Conservation (phyloP, 2,329 filamentous ascomycete genomes). For the Beauveria bassiana region DNA sequence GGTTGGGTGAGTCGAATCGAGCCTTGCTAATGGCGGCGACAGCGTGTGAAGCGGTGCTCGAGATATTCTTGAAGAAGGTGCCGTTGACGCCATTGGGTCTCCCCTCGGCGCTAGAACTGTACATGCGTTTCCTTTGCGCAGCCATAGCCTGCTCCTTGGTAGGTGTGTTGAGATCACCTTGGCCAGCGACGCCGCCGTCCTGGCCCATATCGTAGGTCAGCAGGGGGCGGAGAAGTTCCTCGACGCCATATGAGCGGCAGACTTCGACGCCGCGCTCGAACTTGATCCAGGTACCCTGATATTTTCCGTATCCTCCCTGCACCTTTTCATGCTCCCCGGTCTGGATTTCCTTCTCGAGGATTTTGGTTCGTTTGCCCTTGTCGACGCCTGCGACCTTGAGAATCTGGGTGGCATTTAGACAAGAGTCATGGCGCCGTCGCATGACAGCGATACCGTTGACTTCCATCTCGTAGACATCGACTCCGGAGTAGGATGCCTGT, state of each 20-base stretch:
- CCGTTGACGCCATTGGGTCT: conserved; percentile 62
- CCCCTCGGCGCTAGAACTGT: conserved; percentile 61
- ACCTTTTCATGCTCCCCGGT: conserved; percentile 97
- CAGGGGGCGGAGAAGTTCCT: conserved; percentile 66
- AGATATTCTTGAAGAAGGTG: conserved; percentile 97
- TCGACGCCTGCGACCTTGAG: conserved; percentile 95
- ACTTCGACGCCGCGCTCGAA: conserved; percentile 90
- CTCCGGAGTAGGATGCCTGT: conserved; percentile 84
- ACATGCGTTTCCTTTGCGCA: conserved; percentile 84
- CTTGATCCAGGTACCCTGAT: conserved; percentile 97
- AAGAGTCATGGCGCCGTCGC: conserved; percentile 89
- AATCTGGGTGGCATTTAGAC: conserved; percentile 97
- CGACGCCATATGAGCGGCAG: conserved; percentile 71
- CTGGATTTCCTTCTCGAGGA: conserved; percentile 94
- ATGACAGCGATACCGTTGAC: conserved; percentile 90
- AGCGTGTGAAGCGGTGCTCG: conserved; percentile 82
- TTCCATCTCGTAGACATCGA: conserved; percentile 98
- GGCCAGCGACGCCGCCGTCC: conserved; percentile 63
- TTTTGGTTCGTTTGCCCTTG: conserved; percentile 96
- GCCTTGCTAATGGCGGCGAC: conserved; percentile 97
- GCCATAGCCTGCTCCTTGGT: conserved; percentile 99
- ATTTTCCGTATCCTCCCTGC: conserved; percentile 96
- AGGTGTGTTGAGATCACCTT: conserved; percentile 79
- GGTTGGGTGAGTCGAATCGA: conserved; percentile 78
- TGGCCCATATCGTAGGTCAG: conserved; percentile 75